Conservation (phyloP, 495 filamentous ascomycete genomes). For the Alectoria sarmentosa region DNA sequence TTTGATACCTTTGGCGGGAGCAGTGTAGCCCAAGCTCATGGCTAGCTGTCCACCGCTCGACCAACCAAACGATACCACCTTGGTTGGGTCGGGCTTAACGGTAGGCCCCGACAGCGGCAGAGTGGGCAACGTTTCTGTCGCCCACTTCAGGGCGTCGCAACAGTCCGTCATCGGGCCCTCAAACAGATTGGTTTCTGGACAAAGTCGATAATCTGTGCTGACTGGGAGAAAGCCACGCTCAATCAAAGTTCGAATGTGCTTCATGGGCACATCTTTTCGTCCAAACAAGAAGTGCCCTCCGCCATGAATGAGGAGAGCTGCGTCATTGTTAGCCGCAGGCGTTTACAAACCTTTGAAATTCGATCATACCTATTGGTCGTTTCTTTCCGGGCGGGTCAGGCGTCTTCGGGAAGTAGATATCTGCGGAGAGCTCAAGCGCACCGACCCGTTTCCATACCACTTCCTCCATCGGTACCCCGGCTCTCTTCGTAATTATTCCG, state of each 20-base stretch:
- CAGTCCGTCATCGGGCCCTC: constrained; percentile 46
- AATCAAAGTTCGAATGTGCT: constrained; percentile 37
- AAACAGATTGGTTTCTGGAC: constrained; percentile 42
- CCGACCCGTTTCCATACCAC: constrained; percentile 31
- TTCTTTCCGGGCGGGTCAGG: constrained; percentile 3
- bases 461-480: constrained; percentile 28
- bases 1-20: constrained; percentile 6
- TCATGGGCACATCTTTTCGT: constrained; percentile 37
- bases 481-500: constrained; percentile 7
- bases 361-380: constrained; percentile 1
- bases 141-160: constrained; percentile 34
- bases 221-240: constrained; percentile 43
- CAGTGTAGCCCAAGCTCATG: constrained; percentile 33
- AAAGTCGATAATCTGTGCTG: constrained; percentile 51
- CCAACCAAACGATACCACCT: constrained; percentile 43
- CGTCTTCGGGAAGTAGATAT: constrained; percentile 39
- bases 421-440: constrained; percentile 32
- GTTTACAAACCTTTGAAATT: neutral
- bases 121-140: constrained; percentile 29
- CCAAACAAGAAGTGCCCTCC: constrained; percentile 44
- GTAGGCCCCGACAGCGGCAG: constrained; percentile 23
- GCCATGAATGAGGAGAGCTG: constrained; percentile 53
- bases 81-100: constrained; percentile 31
- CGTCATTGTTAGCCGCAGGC: constrained; percentile 1
- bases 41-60: constrained; percentile 48